A percentile compares a stretch with the other conserved stretches of the same genome.
Evolutionary conservation across 257 asterid genomes (phyloP).

Genomic region (Nicotiana benthamiana): DNA sequence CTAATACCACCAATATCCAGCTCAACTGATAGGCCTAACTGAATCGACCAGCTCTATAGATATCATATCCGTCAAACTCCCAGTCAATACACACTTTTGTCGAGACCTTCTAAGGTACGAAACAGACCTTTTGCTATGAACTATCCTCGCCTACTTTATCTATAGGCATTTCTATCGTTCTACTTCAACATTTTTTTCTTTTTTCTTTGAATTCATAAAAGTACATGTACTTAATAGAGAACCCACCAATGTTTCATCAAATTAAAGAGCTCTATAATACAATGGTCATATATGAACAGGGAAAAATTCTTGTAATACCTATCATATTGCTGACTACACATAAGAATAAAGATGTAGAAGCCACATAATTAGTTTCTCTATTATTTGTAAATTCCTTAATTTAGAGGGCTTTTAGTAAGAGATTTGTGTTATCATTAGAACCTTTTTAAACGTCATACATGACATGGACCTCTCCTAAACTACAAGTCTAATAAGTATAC

Average conservation of each 20-base stretch:
- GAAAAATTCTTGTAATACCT: background rate
- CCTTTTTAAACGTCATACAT: background rate
- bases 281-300: background rate
- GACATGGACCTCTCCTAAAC: background rate
- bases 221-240: background rate
- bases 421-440: background rate
- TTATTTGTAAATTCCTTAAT: background rate
- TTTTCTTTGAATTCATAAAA: background rate
- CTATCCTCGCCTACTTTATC: background rate
- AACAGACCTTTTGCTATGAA: background rate
- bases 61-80: background rate
- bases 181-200: background rate
- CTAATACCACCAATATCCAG: background rate
- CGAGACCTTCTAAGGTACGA: background rate
- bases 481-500: background rate
- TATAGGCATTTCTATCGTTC: background rate
- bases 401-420: background rate
- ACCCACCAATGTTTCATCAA: background rate
- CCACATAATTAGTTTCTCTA: background rate
- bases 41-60: background rate
- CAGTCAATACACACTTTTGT: background rate
- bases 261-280: background rate
- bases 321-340: background rate
- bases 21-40: background rate
- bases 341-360: background rate